A percentile compares a stretch with the other conserved stretches of the same genome.
Conservation (phyloP, 2,329 filamentous ascomycete species). For the Curvularia verruculosa region DNA sequence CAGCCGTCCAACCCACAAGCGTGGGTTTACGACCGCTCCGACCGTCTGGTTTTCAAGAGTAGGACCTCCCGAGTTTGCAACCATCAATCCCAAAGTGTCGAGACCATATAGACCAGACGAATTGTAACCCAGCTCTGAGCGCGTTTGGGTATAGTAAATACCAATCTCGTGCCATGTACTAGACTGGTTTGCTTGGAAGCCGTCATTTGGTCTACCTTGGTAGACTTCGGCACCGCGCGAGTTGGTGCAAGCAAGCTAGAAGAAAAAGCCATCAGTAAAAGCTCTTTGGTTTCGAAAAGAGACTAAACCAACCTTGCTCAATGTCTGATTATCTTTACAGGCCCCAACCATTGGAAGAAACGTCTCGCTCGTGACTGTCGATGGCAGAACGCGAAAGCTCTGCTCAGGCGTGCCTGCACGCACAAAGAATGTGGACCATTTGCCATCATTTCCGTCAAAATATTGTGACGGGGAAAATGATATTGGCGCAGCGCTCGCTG, state of each 20-base stretch:
- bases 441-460: constrained; percentile 18
- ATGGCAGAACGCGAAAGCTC: constrained; percentile 35
- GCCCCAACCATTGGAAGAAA: constrained; percentile 17
- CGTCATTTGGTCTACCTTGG: constrained; percentile 16
- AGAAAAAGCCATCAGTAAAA: neutral
- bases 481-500: neutral
- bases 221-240: constrained; percentile 21
- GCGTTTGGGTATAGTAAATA: constrained; percentile 15
- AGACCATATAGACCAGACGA: constrained; percentile 26
- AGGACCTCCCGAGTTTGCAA: constrained; percentile 38
- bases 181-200: constrained; percentile 19
- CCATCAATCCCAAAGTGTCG: constrained; percentile 24
- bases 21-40: constrained; percentile 17
- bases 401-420: constrained; percentile 37
- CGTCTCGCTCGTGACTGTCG: constrained; percentile 19
- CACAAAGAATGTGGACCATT: constrained; percentile 39
- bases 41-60: constrained; percentile 19
- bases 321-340: constrained; percentile 11
- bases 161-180: constrained; percentile 27
- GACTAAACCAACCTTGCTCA: neutral
- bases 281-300: too few species aligned
- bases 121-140: constrained; percentile 20
- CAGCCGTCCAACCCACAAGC: constrained; percentile 34
- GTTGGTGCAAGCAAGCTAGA: neutral
- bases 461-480: neutral